Percentiles rank a stretch among this genome's conserved stretches.
These are phyloP conservation scores for Hippophae gyantsensis DNA, from an alignment of 306 rosid genomes.

Conservation along the genomic window DNA sequence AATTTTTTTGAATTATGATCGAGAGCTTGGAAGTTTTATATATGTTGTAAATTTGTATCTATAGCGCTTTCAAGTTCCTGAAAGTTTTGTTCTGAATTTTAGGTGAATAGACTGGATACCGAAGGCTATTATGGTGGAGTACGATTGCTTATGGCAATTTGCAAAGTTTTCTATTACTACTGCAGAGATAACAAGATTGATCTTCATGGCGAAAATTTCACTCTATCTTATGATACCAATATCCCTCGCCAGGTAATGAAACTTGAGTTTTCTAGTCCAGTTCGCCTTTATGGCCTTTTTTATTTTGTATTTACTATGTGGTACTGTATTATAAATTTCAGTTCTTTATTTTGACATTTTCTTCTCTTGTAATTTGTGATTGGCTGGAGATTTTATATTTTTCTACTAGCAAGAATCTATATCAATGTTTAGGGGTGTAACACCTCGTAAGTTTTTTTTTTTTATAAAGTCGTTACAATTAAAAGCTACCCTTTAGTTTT, in stretches of 20 bases:
- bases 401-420: too few species aligned
- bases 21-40: not conserved
- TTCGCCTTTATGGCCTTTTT: not conserved
- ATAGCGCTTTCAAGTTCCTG: not conserved
- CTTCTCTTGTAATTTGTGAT: too few species aligned
- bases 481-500: too few species aligned
- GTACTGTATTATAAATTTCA: too few species aligned
- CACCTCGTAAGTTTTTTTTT: too few species aligned
- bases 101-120: constrained; percentile 45
- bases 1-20: not conserved
- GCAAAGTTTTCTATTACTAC: constrained; percentile 44
- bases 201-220: constrained; percentile 49
- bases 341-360: too few species aligned
- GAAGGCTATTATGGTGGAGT: constrained; percentile 88
- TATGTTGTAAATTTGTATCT: not conserved
- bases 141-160: constrained; percentile 76
- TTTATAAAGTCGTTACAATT: too few species aligned
- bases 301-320: not conserved
- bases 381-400: too few species aligned
- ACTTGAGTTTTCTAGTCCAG: not conserved
- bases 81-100: not conserved
- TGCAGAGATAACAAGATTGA: constrained; percentile 40
- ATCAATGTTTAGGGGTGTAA: too few species aligned
- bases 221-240: constrained; percentile 76
- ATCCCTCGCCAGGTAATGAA: constrained; percentile 85